Evolutionary conservation across 1,139 yeast genomes (phyloP).

Genomic region (Chernovozyma aurita): DNA sequence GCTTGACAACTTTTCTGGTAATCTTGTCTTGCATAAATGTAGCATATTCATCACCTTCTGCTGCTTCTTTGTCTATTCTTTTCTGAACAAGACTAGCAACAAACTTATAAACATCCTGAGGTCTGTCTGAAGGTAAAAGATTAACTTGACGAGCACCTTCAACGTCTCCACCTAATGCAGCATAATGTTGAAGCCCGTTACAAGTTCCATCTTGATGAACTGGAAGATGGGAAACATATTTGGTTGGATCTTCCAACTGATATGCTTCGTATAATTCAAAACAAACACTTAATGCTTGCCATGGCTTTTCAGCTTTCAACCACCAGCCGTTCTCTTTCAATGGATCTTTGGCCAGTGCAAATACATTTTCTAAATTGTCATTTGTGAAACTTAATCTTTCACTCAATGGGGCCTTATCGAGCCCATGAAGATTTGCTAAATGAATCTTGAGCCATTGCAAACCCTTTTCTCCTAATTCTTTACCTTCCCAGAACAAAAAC

Average conservation of each 20-base stretch:
- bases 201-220: constrained; percentile 98
- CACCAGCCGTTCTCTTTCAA: constrained; percentile 61
- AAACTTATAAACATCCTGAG: constrained; percentile 85
- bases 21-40: constrained; percentile 54
- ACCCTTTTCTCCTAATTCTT: constrained; percentile 69
- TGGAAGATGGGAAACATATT: constrained; percentile 75
- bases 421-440: constrained; percentile 81
- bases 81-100: constrained; percentile 72
- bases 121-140: constrained; percentile 73
- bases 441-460: constrained; percentile 88
- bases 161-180: constrained; percentile 93
- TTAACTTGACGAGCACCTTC: constrained; percentile 96
- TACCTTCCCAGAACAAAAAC: constrained; percentile 85
- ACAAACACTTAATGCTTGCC: constrained; percentile 91
- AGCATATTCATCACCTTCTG: constrained; percentile 51
- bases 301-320: constrained; percentile 86
- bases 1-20: constrained; percentile 86
- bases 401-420: constrained; percentile 74
- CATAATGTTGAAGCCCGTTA: constrained; percentile 95
- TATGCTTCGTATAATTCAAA: constrained; percentile 74
- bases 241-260: constrained; percentile 66
- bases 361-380: constrained; percentile 55
- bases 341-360: constrained; percentile 72
- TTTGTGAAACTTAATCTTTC: constrained; percentile 77
- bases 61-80: constrained; percentile 59